phyloP scores from a whole-genome alignment of 192 early-diverging fungal species.

The Chytriomyces confervae region DNA sequence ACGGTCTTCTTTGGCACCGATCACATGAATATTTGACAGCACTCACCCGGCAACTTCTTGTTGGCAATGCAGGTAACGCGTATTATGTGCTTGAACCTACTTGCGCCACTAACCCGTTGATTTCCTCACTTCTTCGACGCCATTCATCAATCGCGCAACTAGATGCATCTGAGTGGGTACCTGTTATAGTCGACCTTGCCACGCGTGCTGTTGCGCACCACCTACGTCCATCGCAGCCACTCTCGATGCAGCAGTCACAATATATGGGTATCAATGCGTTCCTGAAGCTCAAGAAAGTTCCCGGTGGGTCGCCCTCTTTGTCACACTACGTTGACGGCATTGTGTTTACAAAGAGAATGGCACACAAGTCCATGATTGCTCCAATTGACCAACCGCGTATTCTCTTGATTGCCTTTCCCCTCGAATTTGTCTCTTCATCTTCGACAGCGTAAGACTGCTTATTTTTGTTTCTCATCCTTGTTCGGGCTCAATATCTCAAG shows the following conservation, averaged over 20 bases:
- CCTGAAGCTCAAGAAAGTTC: constrained; percentile 95
- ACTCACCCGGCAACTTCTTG: not conserved
- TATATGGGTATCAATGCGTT: constrained; percentile 82
- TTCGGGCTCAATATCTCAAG: too few species aligned
- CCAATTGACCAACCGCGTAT: constrained; percentile 74
- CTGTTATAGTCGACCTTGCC: not conserved
- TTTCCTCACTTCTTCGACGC: too few species aligned
- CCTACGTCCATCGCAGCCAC: too few species aligned
- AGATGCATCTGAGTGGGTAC: not conserved
- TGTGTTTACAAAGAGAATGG: constrained; percentile 92
- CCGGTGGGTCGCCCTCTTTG: constrained; percentile 80
- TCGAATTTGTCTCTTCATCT: constrained; percentile 65
- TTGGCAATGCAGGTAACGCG: too few species aligned
- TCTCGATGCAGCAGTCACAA: too few species aligned
- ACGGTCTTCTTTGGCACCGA: too few species aligned
- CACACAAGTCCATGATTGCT: constrained; percentile 88
- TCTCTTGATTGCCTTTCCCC: constrained; percentile 82
- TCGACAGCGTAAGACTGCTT: too few species aligned
- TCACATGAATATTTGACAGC: not conserved
- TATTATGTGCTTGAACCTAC: too few species aligned
- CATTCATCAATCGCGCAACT: not conserved
- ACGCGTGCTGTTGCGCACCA: not conserved
- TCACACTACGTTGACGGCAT: constrained; percentile 87
- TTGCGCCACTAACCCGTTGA: too few species aligned
- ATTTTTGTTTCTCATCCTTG: too few species aligned